These are phyloP conservation scores for Zygosaccharomyces rouxii DNA, from an alignment of 805 yeast species.

Conservation along the genomic window DNA sequence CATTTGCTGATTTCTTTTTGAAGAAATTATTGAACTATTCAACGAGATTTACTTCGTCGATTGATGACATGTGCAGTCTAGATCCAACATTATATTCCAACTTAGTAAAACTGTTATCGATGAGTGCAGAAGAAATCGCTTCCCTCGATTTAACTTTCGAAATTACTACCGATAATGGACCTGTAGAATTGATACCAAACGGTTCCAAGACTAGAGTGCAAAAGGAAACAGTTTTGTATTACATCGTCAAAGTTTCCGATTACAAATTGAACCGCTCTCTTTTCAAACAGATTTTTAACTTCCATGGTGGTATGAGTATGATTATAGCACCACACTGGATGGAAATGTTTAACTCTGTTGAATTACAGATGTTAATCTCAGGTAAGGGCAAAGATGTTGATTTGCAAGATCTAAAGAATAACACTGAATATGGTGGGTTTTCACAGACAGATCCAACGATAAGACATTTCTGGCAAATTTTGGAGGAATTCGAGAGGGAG, in stretches of 20 bases:
- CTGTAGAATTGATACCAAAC: conserved; percentile 54
- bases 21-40: conserved; percentile 54
- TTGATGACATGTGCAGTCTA: conserved; percentile 71
- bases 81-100: conserved; percentile 65
- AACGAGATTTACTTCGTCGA: conserved; percentile 39
- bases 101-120: conserved; percentile 54
- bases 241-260: conserved; percentile 71
- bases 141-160: conserved; percentile 60
- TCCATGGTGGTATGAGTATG: conserved; percentile 60
- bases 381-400: conserved; percentile 72
- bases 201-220: conserved; percentile 60
- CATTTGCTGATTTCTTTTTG: conserved; percentile 82
- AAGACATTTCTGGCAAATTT: conserved; percentile 65
- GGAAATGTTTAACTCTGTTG: conserved; percentile 76
- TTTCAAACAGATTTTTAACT: conserved; percentile 57
- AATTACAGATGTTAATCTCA: conserved; percentile 77
- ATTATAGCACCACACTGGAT: conserved; percentile 74
- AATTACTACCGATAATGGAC: conserved; percentile 45
- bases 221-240: conserved; percentile 58
- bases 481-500: conserved; percentile 59
- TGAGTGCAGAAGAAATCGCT: conserved; percentile 53
- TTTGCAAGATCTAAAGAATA: conserved; percentile 57
- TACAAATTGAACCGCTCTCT: conserved; percentile 66
- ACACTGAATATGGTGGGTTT: conserved; percentile 67
- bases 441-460: conserved; percentile 54